Evolutionary conservation across 2,329 filamentous ascomycete species (phyloP).

Genomic region (Dothistroma septosporum): DNA sequence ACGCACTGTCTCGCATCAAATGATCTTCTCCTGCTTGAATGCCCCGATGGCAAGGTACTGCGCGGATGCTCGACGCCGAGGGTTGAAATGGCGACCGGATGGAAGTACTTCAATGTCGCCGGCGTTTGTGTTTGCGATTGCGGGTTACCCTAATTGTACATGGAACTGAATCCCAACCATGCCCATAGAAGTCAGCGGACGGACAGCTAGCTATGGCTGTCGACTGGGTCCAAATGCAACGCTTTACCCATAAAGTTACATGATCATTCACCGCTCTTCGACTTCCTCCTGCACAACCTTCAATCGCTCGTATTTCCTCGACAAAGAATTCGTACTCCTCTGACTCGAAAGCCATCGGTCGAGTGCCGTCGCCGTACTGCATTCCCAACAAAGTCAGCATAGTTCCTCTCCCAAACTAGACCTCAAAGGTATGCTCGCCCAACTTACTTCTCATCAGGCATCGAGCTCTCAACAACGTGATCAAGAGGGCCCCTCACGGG

Average conservation of each 20-base stretch:
- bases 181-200: background rate
- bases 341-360: slow-evolving; percentile 28
- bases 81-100: background rate
- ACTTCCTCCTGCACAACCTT: slow-evolving; percentile 29
- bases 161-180: background rate
- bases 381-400: slow-evolving; percentile 6
- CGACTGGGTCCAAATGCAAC: background rate
- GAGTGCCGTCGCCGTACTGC: slow-evolving; percentile 24
- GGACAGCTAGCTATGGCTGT: background rate
- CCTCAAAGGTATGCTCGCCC: background rate
- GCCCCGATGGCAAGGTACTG: too few species aligned
- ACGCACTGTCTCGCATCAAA: too few species aligned
- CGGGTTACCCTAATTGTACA: background rate
- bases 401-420: background rate
- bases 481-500: slow-evolving; percentile 20
- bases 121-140: background rate
- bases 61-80: too few species aligned
- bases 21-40: too few species aligned
- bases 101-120: background rate
- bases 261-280: slow-evolving; percentile 7
- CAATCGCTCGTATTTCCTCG: slow-evolving; percentile 21
- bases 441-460: slow-evolving; percentile 30
- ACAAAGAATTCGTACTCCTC: slow-evolving; percentile 21
- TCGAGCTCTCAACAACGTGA: slow-evolving; percentile 22
- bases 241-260: slow-evolving; percentile 2